Conservation (phyloP, 106 monocot species). For the Dactylorhiza incarnata region DNA sequence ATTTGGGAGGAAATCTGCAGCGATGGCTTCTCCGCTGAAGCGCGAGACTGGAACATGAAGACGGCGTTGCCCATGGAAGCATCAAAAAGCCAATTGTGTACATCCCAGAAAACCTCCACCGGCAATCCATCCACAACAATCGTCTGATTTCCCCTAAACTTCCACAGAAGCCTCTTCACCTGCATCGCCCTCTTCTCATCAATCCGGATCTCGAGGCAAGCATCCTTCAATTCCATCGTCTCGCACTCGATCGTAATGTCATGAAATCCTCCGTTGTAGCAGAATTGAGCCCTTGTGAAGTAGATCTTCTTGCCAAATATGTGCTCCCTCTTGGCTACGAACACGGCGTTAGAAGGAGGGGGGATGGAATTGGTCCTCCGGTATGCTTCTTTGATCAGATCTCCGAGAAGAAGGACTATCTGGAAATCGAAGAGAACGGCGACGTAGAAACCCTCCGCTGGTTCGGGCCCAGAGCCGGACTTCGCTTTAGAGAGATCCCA, state of each 20-base stretch:
- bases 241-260: slow-evolving; percentile 74
- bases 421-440: slow-evolving; percentile 41
- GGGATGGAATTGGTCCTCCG: slow-evolving; percentile 27
- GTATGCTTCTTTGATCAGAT: slow-evolving; percentile 55
- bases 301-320: slow-evolving; percentile 72
- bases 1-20: slow-evolving; percentile 36
- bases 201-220: slow-evolving; percentile 68
- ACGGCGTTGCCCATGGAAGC: slow-evolving; percentile 37
- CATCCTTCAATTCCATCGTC: slow-evolving; percentile 40
- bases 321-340: slow-evolving; percentile 63
- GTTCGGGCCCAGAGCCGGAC: slow-evolving; percentile 63
- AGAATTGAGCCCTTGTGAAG: slow-evolving; percentile 54
- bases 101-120: slow-evolving; percentile 91
- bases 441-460: slow-evolving; percentile 56
- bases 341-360: slow-evolving; percentile 23
- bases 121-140: slow-evolving; percentile 66
- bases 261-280: slow-evolving; percentile 49
- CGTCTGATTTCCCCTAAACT: slow-evolving; percentile 88
- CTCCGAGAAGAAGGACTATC: slow-evolving; percentile 68
- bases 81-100: slow-evolving; percentile 75
- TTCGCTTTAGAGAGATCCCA: slow-evolving; percentile 81
- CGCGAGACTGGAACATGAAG: slow-evolving; percentile 72
- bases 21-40: slow-evolving; percentile 36
- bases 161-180: slow-evolving; percentile 76
- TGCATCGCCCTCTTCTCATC: slow-evolving; percentile 75